phyloP scores from a whole-genome alignment of 257 asterid species.

The Gynochthodes officinalis region DNA sequence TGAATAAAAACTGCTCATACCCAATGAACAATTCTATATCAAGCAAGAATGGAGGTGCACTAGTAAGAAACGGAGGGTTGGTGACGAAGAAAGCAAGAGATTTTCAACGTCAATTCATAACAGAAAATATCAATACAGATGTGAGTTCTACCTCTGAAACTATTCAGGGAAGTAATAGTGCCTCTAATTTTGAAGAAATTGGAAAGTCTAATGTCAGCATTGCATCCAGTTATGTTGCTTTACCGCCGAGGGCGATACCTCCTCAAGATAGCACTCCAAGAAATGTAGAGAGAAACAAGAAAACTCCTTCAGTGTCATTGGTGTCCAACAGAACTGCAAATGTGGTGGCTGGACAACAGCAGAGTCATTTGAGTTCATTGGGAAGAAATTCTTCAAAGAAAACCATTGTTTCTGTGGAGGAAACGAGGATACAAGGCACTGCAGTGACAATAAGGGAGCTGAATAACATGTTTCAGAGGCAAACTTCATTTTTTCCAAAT shows the following conservation, averaged over 20 bases:
- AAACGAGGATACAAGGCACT: slow-evolving; percentile 31
- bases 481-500: slow-evolving; percentile 25
- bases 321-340: slow-evolving; percentile 12
- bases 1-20: background rate
- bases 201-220: slow-evolving; percentile 9
- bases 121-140: background rate
- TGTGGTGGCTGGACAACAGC: slow-evolving; percentile 5
- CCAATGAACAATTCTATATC: background rate
- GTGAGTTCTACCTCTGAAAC: background rate
- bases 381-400: slow-evolving; percentile 18
- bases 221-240: background rate
- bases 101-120: background rate
- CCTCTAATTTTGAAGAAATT: background rate
- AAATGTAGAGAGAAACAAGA: background rate
- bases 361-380: slow-evolving; percentile 13
- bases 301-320: background rate
- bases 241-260: slow-evolving; percentile 25
- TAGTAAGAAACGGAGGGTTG: background rate
- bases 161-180: background rate
- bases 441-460: slow-evolving; percentile 52
- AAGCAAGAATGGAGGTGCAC: background rate
- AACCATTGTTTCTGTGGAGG: slow-evolving; percentile 19
- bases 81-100: background rate
- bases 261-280: slow-evolving; percentile 17
- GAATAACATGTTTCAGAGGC: slow-evolving; percentile 47